Percentiles rank a stretch among this genome's conserved stretches.
Conservation (phyloP, 768 basidiomycete species). For the Calocera viscosa region DNA sequence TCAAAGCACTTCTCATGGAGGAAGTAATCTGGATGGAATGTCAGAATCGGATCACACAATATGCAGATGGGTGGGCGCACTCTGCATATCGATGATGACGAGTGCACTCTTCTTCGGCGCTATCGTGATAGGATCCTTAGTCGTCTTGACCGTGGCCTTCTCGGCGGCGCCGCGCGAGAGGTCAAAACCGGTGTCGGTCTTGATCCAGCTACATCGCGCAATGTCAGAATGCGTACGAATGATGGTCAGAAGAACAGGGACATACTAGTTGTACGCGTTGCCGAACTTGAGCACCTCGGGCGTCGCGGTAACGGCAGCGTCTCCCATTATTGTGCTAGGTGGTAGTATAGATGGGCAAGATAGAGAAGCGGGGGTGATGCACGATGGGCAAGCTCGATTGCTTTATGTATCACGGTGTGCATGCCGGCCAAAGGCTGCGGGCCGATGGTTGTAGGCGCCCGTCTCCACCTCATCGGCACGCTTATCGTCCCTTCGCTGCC, state of each 20-base stretch:
- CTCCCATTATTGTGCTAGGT: not conserved
- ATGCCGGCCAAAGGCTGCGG: too few relatives aligned
- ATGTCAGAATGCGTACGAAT: not conserved
- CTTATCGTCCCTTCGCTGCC: not conserved
- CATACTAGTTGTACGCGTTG: not conserved
- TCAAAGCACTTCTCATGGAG: slow-evolving; percentile 49
- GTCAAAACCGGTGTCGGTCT: not conserved
- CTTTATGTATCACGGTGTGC: slow-evolving; percentile 4
- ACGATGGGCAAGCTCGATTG: not conserved
- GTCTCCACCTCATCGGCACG: slow-evolving; percentile 1
- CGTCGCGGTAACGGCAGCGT: not conserved
- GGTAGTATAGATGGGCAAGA: not conserved
- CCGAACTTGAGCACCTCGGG: not conserved
- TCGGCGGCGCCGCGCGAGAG: not conserved
- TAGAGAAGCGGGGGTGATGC: not conserved
- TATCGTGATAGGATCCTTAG: slow-evolving; percentile 30
- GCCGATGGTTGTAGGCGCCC: too few relatives aligned
- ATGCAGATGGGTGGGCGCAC: too few relatives aligned
- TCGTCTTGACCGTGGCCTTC: not conserved
- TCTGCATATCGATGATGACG: slow-evolving; percentile 63
- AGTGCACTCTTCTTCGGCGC: slow-evolving; percentile 40
- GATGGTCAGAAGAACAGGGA: not conserved
- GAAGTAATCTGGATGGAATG: slow-evolving; percentile 59
- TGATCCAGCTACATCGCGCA: not conserved
- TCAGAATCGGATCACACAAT: too few relatives aligned